Conservation (phyloP, 345 rosid species). For the Iberis pinnata region DNA sequence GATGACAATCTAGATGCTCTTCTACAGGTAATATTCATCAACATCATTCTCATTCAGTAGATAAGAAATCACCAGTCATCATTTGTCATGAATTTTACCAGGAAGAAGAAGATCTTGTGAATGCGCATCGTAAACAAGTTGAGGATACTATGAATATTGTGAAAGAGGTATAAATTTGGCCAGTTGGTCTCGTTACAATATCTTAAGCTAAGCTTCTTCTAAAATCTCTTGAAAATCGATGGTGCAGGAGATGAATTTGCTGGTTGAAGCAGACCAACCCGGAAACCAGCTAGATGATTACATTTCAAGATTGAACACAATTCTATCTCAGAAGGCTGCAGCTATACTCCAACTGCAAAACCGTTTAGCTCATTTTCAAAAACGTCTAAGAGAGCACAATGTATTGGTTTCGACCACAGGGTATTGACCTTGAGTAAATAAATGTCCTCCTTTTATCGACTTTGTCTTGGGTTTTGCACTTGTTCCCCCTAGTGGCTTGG, state of each 20-base stretch:
- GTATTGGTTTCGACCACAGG: conserved; percentile 67
- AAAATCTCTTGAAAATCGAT: not conserved
- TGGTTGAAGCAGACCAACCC: conserved; percentile 91
- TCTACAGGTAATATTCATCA: conserved; percentile 48
- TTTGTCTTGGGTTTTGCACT: conserved; percentile 24
- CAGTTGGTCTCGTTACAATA: no score
- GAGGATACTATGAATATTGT: conserved; percentile 96
- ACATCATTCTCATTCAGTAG: not conserved
- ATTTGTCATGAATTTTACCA: conserved; percentile 26
- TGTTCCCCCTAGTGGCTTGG: conserved; percentile 12
- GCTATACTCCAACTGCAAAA: conserved; percentile 77
- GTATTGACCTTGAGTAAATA: conserved; percentile 36
- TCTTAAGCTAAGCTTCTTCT: not conserved
- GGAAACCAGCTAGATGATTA: conserved; percentile 89
- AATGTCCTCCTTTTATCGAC: conserved; percentile 28
- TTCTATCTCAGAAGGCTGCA: conserved; percentile 83
- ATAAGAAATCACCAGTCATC: not conserved
- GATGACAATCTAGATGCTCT: conserved; percentile 71
- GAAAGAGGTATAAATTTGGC: conserved; percentile 89
- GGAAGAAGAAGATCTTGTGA: conserved; percentile 97
- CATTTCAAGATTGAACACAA: conserved; percentile 54
- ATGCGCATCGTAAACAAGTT: conserved; percentile 88
- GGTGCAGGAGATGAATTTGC: conserved; percentile 81
- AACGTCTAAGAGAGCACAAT: conserved; percentile 82
- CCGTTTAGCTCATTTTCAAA: conserved; percentile 78